phyloP scores from a whole-genome alignment of 2,329 filamentous ascomycete genomes.

The Phyllosticta ampelicida region DNA sequence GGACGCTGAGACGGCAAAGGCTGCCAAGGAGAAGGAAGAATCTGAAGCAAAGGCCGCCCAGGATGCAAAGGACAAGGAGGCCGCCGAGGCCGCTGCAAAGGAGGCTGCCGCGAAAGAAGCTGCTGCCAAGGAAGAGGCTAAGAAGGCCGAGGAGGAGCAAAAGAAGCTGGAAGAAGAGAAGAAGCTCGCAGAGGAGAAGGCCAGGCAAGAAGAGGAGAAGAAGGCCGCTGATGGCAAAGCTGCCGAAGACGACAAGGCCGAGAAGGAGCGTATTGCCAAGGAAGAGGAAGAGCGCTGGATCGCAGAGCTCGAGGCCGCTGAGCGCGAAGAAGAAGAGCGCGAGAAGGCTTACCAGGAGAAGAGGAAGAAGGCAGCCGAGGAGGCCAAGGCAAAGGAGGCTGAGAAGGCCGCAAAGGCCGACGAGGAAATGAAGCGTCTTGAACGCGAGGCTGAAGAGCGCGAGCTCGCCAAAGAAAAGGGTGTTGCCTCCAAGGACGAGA shows the following conservation, averaged over 20 bases:
- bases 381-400: conserved; percentile 35
- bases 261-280: conserved; percentile 25
- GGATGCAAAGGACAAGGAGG: conserved; percentile 31
- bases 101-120: conserved; percentile 29
- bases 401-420: conserved; percentile 37
- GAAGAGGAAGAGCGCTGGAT: conserved; percentile 44
- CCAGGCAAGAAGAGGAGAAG: conserved; percentile 17
- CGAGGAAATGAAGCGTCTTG: conserved; percentile 37
- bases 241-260: conserved; percentile 15
- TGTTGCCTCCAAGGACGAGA: conserved; percentile 19
- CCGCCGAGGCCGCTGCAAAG: conserved; percentile 35
- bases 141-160: conserved; percentile 22
- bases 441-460: conserved; percentile 39
- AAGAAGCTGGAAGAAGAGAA: conserved; percentile 35
- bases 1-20: conserved; percentile 35
- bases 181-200: conserved; percentile 15
- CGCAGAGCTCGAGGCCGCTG: conserved; percentile 46
- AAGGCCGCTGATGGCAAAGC: conserved; percentile 17
- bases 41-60: conserved; percentile 29
- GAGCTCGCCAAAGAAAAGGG: conserved; percentile 33
- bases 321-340: conserved; percentile 45
- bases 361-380: conserved; percentile 51
- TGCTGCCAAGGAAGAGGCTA: conserved; percentile 16
- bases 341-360: conserved; percentile 66
- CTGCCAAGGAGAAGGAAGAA: conserved; percentile 36